Base-by-base conservation (phyloP, 75 land plant genomes). In the Pinus tabuliformis region DNA sequence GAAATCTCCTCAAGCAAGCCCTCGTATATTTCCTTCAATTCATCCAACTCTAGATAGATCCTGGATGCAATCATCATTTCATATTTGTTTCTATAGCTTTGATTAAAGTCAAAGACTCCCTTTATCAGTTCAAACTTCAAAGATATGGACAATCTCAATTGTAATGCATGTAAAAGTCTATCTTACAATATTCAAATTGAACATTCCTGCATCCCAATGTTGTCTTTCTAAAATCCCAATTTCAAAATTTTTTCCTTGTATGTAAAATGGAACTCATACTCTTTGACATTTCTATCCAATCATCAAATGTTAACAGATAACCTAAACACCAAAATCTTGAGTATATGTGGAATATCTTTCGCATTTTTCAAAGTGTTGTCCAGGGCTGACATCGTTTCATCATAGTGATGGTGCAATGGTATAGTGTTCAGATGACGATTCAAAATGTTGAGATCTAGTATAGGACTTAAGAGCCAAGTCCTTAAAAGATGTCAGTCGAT, bases 401-500 rank as follows among this genome's bases (percentile, higher is more conserved):
- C 91, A 73, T 88, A 91, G 65, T 78, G 76, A 57, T 82, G 83
- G 57, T 94, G 86, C 56, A 94, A 85, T 77, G 94, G 87, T 83
- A 96, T 87, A 79, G 92, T 78, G 79, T 94, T 87, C 16, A 97
- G 90, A 49, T 98, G 93, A 61, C 75, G 81, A 61, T 92, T 94
- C 78, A 97, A 80, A 39, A 79, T 77, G 62, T 85, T 85, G 45
- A 94, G 81, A 80, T 97, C 95, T 24, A 97, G 78, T 72, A 94
- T 87, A 37, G 99, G 99, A 82, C 98, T 87, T 62, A 94, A 79
- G 76, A 97, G 94, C 98, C 98, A 97, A 15, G 80, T 85, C 79
- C 99, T 96, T 33, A 33, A 33, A 33, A 33, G 33, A 33, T 1
- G 1, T 33, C 2, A 77, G 52, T 45, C 36, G 42, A 8, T 13